Evolutionary conservation across 2,329 filamentous ascomycete species (phyloP).

Genomic region (Diaporthe citriasiana): DNA sequence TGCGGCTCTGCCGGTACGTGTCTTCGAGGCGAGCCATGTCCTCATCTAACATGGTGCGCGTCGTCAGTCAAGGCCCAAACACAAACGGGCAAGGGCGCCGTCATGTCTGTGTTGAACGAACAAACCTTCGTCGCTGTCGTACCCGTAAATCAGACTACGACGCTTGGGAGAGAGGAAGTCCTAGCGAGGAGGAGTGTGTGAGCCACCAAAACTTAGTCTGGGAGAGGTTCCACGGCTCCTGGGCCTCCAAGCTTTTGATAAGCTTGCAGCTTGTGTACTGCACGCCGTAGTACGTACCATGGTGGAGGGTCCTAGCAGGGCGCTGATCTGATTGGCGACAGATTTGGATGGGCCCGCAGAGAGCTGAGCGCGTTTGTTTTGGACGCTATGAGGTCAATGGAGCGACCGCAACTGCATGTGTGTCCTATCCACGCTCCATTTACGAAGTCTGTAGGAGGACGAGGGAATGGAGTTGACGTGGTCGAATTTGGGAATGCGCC

Average conservation of each 20-base stretch:
- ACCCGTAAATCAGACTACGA: conserved; percentile 42
- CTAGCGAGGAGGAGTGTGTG: conserved; percentile 28
- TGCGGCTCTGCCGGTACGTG: conserved; percentile 52
- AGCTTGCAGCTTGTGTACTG: conserved; percentile 34
- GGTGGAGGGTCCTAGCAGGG: conserved; percentile 37
- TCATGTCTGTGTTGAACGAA: conserved; percentile 13
- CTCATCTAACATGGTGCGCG: conserved; percentile 40
- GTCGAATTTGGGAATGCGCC: conserved; percentile 24
- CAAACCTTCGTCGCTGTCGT: conserved; percentile 43
- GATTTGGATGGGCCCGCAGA: conserved; percentile 35
- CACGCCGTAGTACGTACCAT: conserved; percentile 38
- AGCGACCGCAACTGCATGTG: conserved; percentile 17
- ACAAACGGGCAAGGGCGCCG: background rate
- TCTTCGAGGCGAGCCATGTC: conserved; percentile 52
- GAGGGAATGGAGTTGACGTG: conserved; percentile 25
- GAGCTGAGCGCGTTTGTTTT: conserved; percentile 29
- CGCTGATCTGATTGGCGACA: conserved; percentile 41
- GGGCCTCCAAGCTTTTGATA: conserved; percentile 35
- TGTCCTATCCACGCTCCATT: conserved; percentile 16
- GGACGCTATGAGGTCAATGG: conserved; percentile 36
- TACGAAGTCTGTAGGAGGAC: background rate
- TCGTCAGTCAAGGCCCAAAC: conserved; percentile 4
- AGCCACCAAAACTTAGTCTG: conserved; percentile 29
- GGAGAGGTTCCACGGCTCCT: conserved; percentile 28
- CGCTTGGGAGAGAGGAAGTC: conserved; percentile 39